Base-by-base conservation (phyloP, 257 asterid genomes). In the Thymus mandschuricus region DNA sequence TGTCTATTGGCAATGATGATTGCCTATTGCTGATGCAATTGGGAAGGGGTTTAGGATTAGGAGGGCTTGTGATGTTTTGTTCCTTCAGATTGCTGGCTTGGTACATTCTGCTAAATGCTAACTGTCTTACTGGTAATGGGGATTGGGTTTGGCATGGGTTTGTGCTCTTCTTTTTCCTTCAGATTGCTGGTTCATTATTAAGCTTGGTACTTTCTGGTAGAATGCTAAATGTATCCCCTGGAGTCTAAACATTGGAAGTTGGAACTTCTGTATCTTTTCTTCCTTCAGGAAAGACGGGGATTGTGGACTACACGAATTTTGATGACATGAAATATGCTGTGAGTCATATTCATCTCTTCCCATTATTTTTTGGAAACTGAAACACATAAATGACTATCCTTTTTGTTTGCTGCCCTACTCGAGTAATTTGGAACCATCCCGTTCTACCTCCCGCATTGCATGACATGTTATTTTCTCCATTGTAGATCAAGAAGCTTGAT, bases 321-420 rank as follows among this genome's bases (percentile, higher is more conserved):
- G 96, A 95, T 51, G 98, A 95, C 84, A 89, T 92, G 98, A 95
- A 80, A 83, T 88, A 88, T 83, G 95, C 99, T 74, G 98, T 95
- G 78, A 84, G 86, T 72, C 68, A 11, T 71, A 2, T 28, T 29
- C 12, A 10, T 50, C 52, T 67, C 33, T 50, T 41, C 61, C 30
- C 27, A 9, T 49, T 54, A 13, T 50, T 15, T 15, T 58, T 31
- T 58, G n/a, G 21, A 54, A 40, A 33, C 21, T 68, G 45, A 60
- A 43, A 60, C 57, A 21, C 30, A n/a, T 1, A 13, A 27, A 28
- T 61, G 62, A 11, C 79, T 56, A 7, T 40, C 38, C 34, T 54
- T 34, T 40, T 63, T 33, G 30, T 69, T 57, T 40, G 13, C 10
- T 12, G n/a, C 74, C 30, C 11, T 66, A 54, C 8, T 8, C 1